phyloP scores from a whole-genome alignment of 495 filamentous ascomycete species.

The Neurospora tetraspora region DNA sequence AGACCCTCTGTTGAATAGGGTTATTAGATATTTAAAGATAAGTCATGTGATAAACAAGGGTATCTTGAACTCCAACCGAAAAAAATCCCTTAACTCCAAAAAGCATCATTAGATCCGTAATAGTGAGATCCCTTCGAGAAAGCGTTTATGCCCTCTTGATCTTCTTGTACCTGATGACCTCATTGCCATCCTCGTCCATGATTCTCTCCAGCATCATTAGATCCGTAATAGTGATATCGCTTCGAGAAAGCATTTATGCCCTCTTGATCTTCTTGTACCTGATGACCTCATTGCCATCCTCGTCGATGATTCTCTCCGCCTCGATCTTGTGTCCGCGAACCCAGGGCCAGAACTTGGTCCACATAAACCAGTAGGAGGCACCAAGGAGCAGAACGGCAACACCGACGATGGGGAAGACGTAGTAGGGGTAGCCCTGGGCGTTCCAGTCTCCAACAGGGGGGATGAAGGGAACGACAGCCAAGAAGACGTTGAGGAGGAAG shows the following conservation, averaged over 20 bases:
- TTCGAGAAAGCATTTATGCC: background rate
- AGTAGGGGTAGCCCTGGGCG: constrained; percentile 40
- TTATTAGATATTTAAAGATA: background rate
- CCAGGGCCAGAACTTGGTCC: constrained; percentile 39
- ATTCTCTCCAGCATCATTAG: constrained; percentile 28
- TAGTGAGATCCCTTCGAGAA: background rate
- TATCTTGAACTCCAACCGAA: background rate
- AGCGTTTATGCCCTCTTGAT: constrained; percentile 9
- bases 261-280: constrained; percentile 21
- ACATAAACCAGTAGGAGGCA: constrained; percentile 40
- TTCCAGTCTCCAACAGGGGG: constrained; percentile 39
- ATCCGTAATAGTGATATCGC: background rate
- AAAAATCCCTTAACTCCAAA: background rate
- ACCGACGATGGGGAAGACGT: constrained; percentile 42
- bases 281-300: constrained; percentile 38
- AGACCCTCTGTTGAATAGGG: background rate
- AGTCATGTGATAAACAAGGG: constrained; percentile 1
- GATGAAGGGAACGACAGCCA: constrained; percentile 41
- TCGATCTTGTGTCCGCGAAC: constrained; percentile 40
- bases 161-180: constrained; percentile 31
- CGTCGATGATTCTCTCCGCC: constrained; percentile 32
- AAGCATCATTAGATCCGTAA: background rate
- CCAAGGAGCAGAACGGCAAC: constrained; percentile 36
- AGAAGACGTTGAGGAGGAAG: constrained; percentile 39
- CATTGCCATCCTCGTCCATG: constrained; percentile 33